phyloP scores from a whole-genome alignment of 164 flowering plant genomes.

The Litsea cubeba region DNA sequence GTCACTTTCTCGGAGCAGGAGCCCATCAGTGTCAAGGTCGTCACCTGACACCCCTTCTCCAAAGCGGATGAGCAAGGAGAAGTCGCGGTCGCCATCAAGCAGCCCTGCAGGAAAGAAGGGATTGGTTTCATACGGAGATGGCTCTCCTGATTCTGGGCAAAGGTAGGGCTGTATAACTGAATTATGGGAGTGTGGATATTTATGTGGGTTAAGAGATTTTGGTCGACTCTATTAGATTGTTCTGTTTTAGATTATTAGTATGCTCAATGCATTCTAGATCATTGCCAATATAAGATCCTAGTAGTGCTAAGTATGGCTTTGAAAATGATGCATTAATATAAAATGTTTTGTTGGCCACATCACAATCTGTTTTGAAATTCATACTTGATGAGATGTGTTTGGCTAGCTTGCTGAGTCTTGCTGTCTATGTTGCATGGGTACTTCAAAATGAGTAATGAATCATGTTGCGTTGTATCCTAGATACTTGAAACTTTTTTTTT shows the following conservation, averaged over 20 bases:
- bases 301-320: too few relatives aligned
- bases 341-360: too few relatives aligned
- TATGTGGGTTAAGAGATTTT: neutral
- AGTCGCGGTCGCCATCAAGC: conserved; percentile 49
- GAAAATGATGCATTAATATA: too few relatives aligned
- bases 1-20: conserved; percentile 56
- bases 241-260: neutral
- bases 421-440: too few relatives aligned
- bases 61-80: conserved; percentile 34
- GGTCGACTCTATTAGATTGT: neutral
- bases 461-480: too few relatives aligned
- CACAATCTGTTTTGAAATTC: too few relatives aligned
- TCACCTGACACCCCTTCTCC: conserved; percentile 53
- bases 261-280: neutral
- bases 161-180: conserved; percentile 18
- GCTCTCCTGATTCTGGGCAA: conserved; percentile 26
- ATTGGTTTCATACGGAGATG: conserved; percentile 22
- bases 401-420: too few relatives aligned
- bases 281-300: too few relatives aligned
- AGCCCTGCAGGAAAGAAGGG: conserved; percentile 18
- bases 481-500: too few relatives aligned
- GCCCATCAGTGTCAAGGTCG: conserved; percentile 51
- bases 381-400: too few relatives aligned
- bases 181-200: neutral
- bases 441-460: too few relatives aligned